These are phyloP conservation scores for Collybia mongolica DNA, from an alignment of 768 basidiomycete species.

Conservation along the genomic window DNA sequence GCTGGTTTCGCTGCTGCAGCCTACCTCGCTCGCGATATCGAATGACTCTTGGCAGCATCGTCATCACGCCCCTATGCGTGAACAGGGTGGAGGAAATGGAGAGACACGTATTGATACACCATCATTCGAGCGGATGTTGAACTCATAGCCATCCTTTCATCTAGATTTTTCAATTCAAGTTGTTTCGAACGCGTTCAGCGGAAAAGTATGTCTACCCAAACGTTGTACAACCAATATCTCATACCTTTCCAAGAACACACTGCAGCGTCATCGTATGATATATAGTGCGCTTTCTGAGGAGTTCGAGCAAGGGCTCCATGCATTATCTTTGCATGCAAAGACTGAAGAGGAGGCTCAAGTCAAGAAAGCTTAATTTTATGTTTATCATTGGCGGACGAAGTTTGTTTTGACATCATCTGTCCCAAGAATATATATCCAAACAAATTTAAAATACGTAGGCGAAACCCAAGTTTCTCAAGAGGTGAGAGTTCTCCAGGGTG, in stretches of 20 bases:
- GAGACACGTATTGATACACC: conserved; percentile 67
- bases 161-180: conserved; percentile 77
- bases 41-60: conserved; percentile 88
- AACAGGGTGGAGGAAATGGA: conserved; percentile 59
- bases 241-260: conserved; percentile 13
- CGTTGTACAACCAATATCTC: conserved; percentile 8
- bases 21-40: conserved; percentile 60
- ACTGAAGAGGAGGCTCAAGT: conserved; percentile 50
- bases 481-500: too few species aligned
- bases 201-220: conserved; percentile 51
- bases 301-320: conserved; percentile 69
- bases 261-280: conserved; percentile 82
- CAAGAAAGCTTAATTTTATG: not conserved
- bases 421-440: too few species aligned
- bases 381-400: not conserved
- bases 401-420: too few species aligned
- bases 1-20: conserved; percentile 63
- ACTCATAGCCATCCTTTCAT: conserved; percentile 9
- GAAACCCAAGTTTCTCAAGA: too few species aligned
- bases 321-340: conserved; percentile 73
- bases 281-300: conserved; percentile 73
- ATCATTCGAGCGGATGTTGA: conserved; percentile 6
- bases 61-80: conserved; percentile 82
- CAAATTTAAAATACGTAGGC: too few species aligned
- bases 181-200: conserved; percentile 70